Base-by-base conservation (phyloP, 2,329 filamentous ascomycete genomes). In the Aspergillus tubingensis region DNA sequence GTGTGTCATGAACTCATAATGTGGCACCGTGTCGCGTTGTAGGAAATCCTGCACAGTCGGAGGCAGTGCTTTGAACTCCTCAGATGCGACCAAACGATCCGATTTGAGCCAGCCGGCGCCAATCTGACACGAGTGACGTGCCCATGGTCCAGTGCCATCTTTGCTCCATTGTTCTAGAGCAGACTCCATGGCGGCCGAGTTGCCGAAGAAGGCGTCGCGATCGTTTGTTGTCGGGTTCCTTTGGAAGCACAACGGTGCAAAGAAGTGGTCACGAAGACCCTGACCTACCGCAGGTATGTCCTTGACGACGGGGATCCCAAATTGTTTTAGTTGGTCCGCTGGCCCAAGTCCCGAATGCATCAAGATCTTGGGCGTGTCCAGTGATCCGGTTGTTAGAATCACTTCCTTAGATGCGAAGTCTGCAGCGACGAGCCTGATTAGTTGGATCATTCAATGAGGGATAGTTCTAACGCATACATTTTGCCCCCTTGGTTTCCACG, bases 1-100 rank as follows among this genome's bases (percentile, higher is more conserved):
- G 59, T 83, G 80, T 1, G 77, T 80, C 8, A 81, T 58, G 15
- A 88, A 69, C 65, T 89, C 86, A 63, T 80, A 87, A 51, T 83
- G 80, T 0, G 87, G 86, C 2, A 88, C 78, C 0, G 82, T 85
- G 13, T 80, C 75, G 19, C 76, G 76, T 47, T 68, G 70, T 1
- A 88, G 69, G 61, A 79, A 82, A 0, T 73, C 69, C 65, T 83
- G 79, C 8, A 79, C 74, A 0, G 74, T 58, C 0, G 63, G 57
- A 0, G 83, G 80, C 0, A 89, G 75, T 1, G 72, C 78, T 43
- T 80, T 70, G 68, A 85, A 87, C 65, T 88, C 83, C 0, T 76
- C 64, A 0, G 76, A 78, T 0, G 70, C 57, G 1, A 73, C 67
- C 2, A 86, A 67, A 1, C 66, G 64, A 5, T 79, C 74, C 0